Evolutionary conservation across 305 asterid species (phyloP).

Genomic region (Fraxinus nigra): DNA sequence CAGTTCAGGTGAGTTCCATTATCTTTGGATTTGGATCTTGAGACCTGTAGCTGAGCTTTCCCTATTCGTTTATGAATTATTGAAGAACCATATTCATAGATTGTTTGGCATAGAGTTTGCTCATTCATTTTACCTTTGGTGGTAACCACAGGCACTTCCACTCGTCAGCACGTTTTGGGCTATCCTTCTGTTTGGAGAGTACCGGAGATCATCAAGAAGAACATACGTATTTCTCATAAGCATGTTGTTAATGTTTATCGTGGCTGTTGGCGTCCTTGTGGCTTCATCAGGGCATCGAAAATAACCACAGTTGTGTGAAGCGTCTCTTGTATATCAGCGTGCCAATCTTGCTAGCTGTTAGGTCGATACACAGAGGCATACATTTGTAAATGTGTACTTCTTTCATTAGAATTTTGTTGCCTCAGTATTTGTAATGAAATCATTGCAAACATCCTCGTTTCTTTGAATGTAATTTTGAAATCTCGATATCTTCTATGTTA

Average conservation of each 20-base stretch:
- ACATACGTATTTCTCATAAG: conserved; percentile 38
- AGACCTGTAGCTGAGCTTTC: neutral
- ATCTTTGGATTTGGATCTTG: neutral
- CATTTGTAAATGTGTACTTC: neutral
- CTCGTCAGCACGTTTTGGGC: conserved; percentile 72
- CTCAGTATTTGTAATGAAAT: neutral
- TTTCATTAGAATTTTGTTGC: neutral
- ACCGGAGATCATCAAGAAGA: conserved; percentile 53
- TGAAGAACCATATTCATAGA: neutral
- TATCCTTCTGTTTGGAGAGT: conserved; percentile 49
- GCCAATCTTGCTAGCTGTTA: neutral
- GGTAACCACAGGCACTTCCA: conserved; percentile 47
- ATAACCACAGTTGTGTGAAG: neutral
- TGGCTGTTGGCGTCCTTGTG: conserved; percentile 54
- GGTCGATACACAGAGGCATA: neutral
- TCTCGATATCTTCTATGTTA: neutral
- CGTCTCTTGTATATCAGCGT: neutral
- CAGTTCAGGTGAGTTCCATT: conserved; percentile 47
- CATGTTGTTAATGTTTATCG: conserved; percentile 51
- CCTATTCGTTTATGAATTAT: neutral
- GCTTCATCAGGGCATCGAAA: conserved; percentile 56
- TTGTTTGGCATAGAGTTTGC: neutral
- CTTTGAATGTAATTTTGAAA: neutral
- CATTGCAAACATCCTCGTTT: neutral
- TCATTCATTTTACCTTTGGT: neutral